These are phyloP conservation scores for Dichotomopilus funicola DNA, from an alignment of 2,329 filamentous ascomycete genomes.

Conservation along the genomic window DNA sequence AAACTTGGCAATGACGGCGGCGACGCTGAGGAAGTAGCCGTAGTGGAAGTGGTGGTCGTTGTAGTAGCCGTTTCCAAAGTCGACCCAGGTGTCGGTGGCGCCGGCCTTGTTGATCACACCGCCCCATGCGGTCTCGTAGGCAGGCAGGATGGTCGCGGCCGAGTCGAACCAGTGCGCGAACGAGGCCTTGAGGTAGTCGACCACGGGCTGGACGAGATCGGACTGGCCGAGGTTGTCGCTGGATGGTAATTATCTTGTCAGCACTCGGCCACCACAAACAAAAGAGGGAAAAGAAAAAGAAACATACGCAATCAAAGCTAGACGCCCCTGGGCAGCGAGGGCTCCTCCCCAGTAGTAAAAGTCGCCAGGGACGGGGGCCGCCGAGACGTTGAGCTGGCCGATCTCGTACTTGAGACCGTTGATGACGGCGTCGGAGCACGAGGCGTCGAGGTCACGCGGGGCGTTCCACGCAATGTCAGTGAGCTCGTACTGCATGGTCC, in stretches of 20 bases:
- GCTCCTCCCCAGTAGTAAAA: background rate
- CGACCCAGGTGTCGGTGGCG: background rate
- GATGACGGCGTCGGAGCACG: background rate
- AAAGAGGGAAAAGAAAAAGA: background rate
- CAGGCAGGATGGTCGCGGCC: background rate
- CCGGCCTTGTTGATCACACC: background rate
- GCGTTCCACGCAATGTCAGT: background rate
- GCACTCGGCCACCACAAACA: too few relatives aligned
- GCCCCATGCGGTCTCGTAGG: background rate
- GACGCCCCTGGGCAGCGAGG: background rate
- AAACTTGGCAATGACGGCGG: slow-evolving; percentile 1
- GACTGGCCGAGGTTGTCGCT: background rate
- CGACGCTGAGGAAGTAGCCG: background rate
- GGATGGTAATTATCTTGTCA: background rate
- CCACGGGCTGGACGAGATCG: background rate
- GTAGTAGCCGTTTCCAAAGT: slow-evolving; percentile 2
- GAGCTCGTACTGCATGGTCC: background rate
- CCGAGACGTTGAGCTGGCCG: background rate
- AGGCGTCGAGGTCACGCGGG: background rate
- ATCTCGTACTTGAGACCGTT: background rate
- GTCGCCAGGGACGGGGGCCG: background rate
- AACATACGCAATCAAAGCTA: background rate
- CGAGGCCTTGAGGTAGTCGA: background rate
- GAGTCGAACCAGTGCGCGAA: background rate
- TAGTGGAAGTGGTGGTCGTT: slow-evolving; percentile 1